Evolutionary conservation across 768 basidiomycete species (phyloP).

Genomic region (Podaxis sp.): DNA sequence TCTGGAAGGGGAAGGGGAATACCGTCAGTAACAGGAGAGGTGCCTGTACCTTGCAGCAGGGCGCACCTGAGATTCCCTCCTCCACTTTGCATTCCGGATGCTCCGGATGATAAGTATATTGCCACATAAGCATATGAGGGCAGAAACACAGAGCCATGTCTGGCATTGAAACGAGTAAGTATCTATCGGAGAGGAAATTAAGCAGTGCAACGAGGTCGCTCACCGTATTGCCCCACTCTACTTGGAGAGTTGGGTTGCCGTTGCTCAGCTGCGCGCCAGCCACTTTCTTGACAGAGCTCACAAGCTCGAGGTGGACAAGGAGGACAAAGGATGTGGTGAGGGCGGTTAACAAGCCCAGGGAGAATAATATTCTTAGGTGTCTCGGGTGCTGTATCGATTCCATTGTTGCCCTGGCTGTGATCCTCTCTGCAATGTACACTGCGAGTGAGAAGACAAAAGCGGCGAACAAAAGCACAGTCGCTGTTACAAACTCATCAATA

Average conservation of each 20-base stretch:
- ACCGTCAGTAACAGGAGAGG: not conserved
- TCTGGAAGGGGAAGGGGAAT: not conserved
- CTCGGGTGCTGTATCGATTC: not conserved
- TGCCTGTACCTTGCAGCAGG: not conserved
- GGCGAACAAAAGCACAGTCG: not conserved
- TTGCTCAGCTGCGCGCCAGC: not conserved
- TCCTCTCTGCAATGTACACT: not conserved
- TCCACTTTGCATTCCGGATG: not conserved
- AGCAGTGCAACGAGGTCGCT: not conserved
- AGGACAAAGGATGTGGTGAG: slow-evolving; percentile 5
- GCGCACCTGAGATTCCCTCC: not conserved
- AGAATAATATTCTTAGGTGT: not conserved
- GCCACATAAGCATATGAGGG: not conserved
- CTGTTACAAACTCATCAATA: not conserved
- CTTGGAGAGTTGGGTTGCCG: not conserved
- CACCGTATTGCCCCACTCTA: slow-evolving; percentile 8
- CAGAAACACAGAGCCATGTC: slow-evolving; percentile 4
- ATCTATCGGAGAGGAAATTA: too few relatives aligned
- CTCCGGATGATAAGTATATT: not conserved
- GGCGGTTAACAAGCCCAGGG: not conserved
- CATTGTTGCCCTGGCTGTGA: not conserved
- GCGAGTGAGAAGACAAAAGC: not conserved
- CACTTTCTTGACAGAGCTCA: not conserved
- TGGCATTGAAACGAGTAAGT: not conserved
- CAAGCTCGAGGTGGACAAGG: slow-evolving; percentile 6